phyloP scores from a whole-genome alignment of 805 yeast genomes.

The Komagataella phaffii region DNA sequence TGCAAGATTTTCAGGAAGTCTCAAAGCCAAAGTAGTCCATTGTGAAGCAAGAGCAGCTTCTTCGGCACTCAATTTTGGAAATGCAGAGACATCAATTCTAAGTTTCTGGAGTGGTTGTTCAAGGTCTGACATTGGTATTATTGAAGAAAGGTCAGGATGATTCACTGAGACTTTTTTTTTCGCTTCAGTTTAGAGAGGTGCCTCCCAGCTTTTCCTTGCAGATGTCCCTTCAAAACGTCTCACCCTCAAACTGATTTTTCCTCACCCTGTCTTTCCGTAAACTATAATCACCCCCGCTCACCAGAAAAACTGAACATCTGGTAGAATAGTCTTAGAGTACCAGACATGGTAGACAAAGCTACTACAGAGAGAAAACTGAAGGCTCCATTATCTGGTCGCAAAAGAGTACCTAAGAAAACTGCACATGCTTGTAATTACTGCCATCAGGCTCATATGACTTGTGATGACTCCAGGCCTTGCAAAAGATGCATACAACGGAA shows the following conservation, averaged over 20 bases:
- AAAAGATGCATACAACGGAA: conserved; percentile 64
- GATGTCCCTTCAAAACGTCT: neutral
- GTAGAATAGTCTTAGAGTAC: neutral
- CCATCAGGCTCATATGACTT: conserved; percentile 82
- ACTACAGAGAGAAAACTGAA: neutral
- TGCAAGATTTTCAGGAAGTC: conserved; percentile 39
- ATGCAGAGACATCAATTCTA: conserved; percentile 11
- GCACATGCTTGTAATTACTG: conserved; percentile 86
- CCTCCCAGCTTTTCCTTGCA: neutral
- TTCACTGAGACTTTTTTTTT: neutral
- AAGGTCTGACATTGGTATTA: neutral
- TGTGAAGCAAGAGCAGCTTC: conserved; percentile 57
- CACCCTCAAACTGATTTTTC: neutral
- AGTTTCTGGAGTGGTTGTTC: neutral
- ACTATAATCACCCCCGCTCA: neutral
- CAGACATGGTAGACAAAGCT: neutral
- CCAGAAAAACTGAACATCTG: neutral
- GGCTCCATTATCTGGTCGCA: neutral
- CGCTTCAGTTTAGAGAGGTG: neutral
- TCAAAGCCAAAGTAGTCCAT: conserved; percentile 60
- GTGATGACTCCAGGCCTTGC: conserved; percentile 60
- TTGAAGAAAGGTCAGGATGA: neutral
- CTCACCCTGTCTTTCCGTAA: neutral
- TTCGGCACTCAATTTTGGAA: conserved; percentile 18
- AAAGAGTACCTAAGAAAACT: conserved; percentile 42